Evolutionary conservation across 1,139 yeast genomes (phyloP).

Genomic region (Pichia terricola): DNA sequence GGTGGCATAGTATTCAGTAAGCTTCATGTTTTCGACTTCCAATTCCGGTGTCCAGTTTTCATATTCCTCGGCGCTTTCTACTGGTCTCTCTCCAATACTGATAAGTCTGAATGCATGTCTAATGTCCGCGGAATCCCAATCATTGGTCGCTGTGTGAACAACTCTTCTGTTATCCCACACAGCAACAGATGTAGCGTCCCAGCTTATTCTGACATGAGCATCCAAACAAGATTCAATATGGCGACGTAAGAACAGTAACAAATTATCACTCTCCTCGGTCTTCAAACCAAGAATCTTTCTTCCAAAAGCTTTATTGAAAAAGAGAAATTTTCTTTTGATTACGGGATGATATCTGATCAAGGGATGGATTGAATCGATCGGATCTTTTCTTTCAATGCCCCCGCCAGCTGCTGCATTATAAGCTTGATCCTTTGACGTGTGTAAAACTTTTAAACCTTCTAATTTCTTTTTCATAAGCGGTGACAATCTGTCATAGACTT

Average conservation of each 20-base stretch:
- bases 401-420: constrained; percentile 42
- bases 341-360: constrained; percentile 63
- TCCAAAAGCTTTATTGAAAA: constrained; percentile 52
- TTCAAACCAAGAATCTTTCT: constrained; percentile 57
- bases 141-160: constrained; percentile 53
- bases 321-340: constrained; percentile 50
- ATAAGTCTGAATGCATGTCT: constrained; percentile 66
- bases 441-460: constrained; percentile 50
- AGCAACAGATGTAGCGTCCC: constrained; percentile 55
- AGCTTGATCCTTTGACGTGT: constrained; percentile 66
- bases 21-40: too few relatives aligned
- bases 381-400: constrained; percentile 49
- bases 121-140: constrained; percentile 44
- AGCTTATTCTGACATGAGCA: constrained; percentile 46
- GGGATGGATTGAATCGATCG: constrained; percentile 57
- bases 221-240: constrained; percentile 44
- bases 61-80: too few relatives aligned
- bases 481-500: constrained; percentile 58
- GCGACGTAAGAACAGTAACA: constrained; percentile 42
- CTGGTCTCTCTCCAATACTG: constrained; percentile 43
- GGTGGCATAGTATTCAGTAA: too few relatives aligned
- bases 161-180: constrained; percentile 67
- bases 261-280: constrained; percentile 49
- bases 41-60: too few relatives aligned
- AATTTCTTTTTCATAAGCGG: constrained; percentile 49